A percentile compares a stretch with the other conserved stretches of the same genome.
Evolutionary conservation across 768 basidiomycete genomes (phyloP).

Genomic region (Boletus reticulatus): DNA sequence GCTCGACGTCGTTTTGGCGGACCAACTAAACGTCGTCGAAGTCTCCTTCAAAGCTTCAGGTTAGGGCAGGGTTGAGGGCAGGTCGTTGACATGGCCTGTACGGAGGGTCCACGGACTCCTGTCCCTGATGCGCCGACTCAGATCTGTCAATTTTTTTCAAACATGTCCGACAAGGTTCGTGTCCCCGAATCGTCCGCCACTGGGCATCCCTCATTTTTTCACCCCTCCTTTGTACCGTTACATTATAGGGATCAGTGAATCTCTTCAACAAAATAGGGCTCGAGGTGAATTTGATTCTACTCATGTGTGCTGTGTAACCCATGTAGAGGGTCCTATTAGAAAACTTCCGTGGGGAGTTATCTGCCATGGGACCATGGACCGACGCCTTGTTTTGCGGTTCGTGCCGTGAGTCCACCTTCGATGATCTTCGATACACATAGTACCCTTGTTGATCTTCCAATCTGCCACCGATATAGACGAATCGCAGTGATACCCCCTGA

Average conservation of each 20-base stretch:
- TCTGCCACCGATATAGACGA: neutral
- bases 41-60: neutral
- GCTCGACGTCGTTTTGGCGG: neutral
- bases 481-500: too few relatives aligned
- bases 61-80: constrained; percentile 1
- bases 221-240: neutral
- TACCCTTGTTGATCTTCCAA: neutral
- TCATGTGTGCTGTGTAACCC: neutral
- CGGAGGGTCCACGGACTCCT: neutral
- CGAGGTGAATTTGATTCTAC: neutral
- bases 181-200: neutral
- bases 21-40: neutral
- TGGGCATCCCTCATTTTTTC: neutral
- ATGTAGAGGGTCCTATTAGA: neutral
- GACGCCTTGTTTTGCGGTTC: neutral
- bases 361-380: neutral
- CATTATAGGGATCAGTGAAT: neutral
- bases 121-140: neutral
- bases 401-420: neutral
- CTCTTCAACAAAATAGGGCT: neutral
- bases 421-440: neutral
- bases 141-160: neutral
- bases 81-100: neutral
- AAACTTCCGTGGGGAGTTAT: neutral
- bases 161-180: neutral